These are phyloP conservation scores for Cryphonectria carpinicola DNA, from an alignment of 2,329 filamentous ascomycete species.

Conservation along the genomic window DNA sequence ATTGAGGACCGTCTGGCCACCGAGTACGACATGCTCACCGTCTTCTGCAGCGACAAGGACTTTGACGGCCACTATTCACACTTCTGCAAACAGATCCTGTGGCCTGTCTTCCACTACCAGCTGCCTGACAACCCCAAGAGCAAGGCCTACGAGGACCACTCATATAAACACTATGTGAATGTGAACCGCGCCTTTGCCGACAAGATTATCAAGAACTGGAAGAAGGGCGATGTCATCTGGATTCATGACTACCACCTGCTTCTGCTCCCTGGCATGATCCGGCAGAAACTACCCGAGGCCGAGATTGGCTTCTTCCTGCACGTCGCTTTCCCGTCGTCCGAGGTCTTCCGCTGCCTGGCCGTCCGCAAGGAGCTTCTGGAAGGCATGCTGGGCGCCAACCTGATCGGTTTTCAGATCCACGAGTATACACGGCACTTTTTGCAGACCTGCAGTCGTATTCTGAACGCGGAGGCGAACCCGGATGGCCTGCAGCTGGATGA, in stretches of 20 bases:
- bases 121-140: constrained; percentile 97
- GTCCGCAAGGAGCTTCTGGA: constrained; percentile 85
- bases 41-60: constrained; percentile 88
- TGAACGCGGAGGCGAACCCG: constrained; percentile 86
- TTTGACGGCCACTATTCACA: constrained; percentile 94
- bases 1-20: constrained; percentile 82
- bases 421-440: constrained; percentile 95
- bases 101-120: constrained; percentile 98
- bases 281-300: constrained; percentile 86
- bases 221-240: constrained; percentile 91
- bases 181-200: constrained; percentile 94
- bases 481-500: constrained; percentile 91
- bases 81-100: constrained; percentile 96
- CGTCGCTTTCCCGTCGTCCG: constrained; percentile 92
- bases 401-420: constrained; percentile 90
- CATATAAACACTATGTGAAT: constrained; percentile 91
- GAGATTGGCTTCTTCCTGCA: constrained; percentile 97
- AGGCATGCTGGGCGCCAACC: constrained; percentile 89
- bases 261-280: constrained; percentile 85
- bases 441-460: constrained; percentile 89
- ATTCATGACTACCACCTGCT: constrained; percentile 94
- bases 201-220: constrained; percentile 88
- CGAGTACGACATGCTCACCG: constrained; percentile 80
- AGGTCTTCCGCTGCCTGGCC: constrained; percentile 91
- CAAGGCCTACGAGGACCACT: constrained; percentile 97